Base-by-base conservation (phyloP, 345 rosid genomes). In the Lepidium sativum region DNA sequence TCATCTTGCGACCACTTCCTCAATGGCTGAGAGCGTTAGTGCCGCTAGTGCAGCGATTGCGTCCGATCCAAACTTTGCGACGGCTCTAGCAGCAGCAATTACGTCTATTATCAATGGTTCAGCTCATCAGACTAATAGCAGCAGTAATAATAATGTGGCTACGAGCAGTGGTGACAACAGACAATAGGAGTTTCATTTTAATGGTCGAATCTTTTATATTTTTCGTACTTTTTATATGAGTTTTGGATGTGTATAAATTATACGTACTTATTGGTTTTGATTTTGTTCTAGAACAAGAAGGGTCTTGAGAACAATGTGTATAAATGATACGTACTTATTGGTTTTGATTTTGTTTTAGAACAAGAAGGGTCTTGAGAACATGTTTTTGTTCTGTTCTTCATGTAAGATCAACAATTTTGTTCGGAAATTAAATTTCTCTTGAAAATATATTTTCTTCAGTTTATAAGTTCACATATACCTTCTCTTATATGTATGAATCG, bases 71-170 rank as follows among this genome's bases (percentile, higher is more conserved):
- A 86, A 84, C 78, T 94, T 94, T 82, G 85, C 99, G 0, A 92
- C 92, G 0, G 99, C 92, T 15, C 83, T 94, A 0, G 99, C 97
- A 0, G 97, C 99, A 0, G 97, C 99, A 51, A 94, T 94, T 77
- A 76, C 87, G 21, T 94, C 97, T 41, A 85, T 94, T 31, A 91
- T 94, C 5, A 81, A 84, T 4, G 87, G 92, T 3, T 60, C 73
- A 0, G 38, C 60, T 62, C 73, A 68, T 62, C 68, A 68, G 47
- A 60, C 47, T 10, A 74, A 40, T 17, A 62, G 20, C 64, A 61
- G 8, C 69, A 68, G 41, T 54, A 73, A 60, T 62, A 65, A 47
- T 33, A 74, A 68, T 16, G 52, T 67, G 51, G 72, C 62, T 31
- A 72, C 72, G 25, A 72, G 72, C 55, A 67, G 60, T 44, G 64